phyloP scores from a whole-genome alignment of 2,329 filamentous ascomycete genomes.

The Metarhizium sp. region DNA sequence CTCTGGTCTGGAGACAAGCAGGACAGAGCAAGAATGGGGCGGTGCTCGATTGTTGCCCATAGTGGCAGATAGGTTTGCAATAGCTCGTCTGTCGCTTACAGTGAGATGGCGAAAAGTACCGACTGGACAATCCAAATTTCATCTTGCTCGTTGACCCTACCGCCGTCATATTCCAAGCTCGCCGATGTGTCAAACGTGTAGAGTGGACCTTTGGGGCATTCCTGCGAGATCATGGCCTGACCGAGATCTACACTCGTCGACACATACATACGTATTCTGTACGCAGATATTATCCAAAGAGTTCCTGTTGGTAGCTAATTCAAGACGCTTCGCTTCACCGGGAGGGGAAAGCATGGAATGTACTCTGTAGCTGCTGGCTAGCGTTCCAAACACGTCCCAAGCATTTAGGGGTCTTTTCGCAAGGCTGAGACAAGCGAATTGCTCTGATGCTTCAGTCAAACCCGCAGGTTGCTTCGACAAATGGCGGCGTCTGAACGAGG shows the following conservation, averaged over 20 bases:
- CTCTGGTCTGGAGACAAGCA: neutral
- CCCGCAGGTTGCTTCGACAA: neutral
- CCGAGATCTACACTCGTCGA: neutral
- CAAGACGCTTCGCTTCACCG: neutral
- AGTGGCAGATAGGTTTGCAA: slow-evolving; percentile 5
- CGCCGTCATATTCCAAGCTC: neutral
- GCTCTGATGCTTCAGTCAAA: neutral
- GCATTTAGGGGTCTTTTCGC: neutral
- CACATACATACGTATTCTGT: neutral
- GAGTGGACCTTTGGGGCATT: neutral
- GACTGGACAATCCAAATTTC: neutral
- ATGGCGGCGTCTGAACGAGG: too few species aligned
- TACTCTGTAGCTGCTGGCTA: neutral
- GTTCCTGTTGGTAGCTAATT: neutral
- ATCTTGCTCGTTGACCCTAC: neutral
- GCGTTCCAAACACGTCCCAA: neutral
- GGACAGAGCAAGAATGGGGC: neutral
- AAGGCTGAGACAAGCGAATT: neutral
- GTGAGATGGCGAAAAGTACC: slow-evolving; percentile 7
- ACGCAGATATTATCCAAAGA: neutral
- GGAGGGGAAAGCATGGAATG: neutral
- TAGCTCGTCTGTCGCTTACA: slow-evolving; percentile 2
- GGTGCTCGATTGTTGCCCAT: slow-evolving; percentile 4
- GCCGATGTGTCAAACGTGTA: neutral
- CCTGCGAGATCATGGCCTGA: neutral